phyloP scores from a whole-genome alignment of 352 stramenopile species.

The Pythium sukuiense region DNA sequence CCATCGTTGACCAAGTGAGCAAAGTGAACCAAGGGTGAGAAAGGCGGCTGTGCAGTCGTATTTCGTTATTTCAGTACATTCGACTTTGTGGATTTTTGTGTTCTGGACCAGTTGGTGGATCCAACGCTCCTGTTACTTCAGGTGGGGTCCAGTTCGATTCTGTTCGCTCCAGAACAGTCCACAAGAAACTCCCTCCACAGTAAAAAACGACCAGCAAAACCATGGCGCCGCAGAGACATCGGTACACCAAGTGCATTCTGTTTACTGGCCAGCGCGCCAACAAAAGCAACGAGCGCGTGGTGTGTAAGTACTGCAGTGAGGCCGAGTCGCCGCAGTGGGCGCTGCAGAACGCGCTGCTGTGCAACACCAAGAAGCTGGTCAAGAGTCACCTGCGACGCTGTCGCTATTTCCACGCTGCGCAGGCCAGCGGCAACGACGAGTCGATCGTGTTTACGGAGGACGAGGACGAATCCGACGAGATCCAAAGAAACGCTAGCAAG shows the following conservation, averaged over 20 bases:
- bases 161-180: neutral
- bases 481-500: neutral
- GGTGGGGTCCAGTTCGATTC: slow-evolving; percentile 13
- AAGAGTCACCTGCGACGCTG: slow-evolving; percentile 30
- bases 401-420: slow-evolving; percentile 25
- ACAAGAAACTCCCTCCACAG: neutral
- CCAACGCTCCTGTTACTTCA: neutral
- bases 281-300: slow-evolving; percentile 33
- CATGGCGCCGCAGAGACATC: slow-evolving; percentile 28
- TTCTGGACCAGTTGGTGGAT: neutral
- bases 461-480: slow-evolving; percentile 15
- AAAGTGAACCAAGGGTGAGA: neutral
- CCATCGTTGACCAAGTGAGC: neutral
- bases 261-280: slow-evolving; percentile 32
- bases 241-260: slow-evolving; percentile 29
- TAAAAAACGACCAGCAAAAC: slow-evolving; percentile 1
- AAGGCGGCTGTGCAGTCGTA: neutral
- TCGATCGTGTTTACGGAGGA: slow-evolving; percentile 28
- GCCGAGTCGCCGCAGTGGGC: slow-evolving; percentile 31
- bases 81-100: slow-evolving; percentile 1
- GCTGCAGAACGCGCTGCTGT: slow-evolving; percentile 30
- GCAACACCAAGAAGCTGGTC: slow-evolving; percentile 34
- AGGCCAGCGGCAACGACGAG: slow-evolving; percentile 17
- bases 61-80: neutral
- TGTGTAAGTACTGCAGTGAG: slow-evolving; percentile 32